A percentile compares a stretch with the other conserved stretches of the same genome.
phyloP scores from a whole-genome alignment of 2,329 filamentous ascomycete species.

The Colletotrichum gloeosporioides region DNA sequence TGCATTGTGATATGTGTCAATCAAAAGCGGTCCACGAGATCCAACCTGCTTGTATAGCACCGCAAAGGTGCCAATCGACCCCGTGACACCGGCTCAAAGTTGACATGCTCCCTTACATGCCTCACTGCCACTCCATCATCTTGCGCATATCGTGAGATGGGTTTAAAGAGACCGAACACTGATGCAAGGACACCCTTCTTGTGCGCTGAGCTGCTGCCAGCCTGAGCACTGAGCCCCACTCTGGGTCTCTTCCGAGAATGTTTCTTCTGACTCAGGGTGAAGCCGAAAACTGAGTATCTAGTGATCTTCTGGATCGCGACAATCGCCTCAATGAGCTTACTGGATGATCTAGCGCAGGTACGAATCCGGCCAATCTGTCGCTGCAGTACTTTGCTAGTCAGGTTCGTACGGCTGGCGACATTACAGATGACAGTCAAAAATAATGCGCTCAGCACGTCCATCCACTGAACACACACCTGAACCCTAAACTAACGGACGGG shows the following conservation, averaged over 20 bases:
- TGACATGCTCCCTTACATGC: not conserved
- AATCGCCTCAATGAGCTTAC: not conserved
- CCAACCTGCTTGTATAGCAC: not conserved
- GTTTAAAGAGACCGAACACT: not conserved
- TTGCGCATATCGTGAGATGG: not conserved
- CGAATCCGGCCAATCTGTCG: not conserved
- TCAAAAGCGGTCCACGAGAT: not conserved
- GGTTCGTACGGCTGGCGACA: not conserved
- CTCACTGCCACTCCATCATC: not conserved
- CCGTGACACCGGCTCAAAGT: not conserved
- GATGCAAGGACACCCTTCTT: not conserved
- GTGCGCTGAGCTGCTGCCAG: not conserved
- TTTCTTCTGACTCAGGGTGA: not conserved
- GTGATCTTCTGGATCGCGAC: not conserved
- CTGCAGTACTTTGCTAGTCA: not conserved
- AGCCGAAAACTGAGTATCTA: not conserved
- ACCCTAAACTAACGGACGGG: not conserved
- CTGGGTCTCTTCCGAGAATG: not conserved
- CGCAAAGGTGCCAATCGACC: not conserved
- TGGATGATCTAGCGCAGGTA: not conserved
- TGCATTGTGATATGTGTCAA: not conserved
- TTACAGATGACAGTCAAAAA: not conserved
- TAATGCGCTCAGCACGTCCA: not conserved
- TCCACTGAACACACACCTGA: constrained; percentile 7
- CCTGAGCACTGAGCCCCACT: not conserved